Base-by-base conservation (phyloP, 176 grass and related monocot species). In the Avena insularis region DNA sequence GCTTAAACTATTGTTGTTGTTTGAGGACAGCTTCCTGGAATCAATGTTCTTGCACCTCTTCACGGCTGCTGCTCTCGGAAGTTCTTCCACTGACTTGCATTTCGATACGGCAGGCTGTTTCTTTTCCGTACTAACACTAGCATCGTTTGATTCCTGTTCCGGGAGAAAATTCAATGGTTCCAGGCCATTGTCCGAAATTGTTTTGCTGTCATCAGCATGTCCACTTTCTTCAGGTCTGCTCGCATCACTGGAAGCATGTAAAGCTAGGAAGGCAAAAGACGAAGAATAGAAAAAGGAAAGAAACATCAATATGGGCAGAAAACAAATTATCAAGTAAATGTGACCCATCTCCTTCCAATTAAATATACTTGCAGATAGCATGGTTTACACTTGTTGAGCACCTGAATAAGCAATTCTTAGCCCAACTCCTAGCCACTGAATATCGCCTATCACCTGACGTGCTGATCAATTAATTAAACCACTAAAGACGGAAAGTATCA, bases 41-140 rank as follows among this genome's bases (percentile, higher is more conserved):
- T 94, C 92, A 17, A 66, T 74, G 53, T 79, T 94, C 83, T 90
- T 98, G 85, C 71, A 92, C 85, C 89, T 91, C 77, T 91, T 98
- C 49, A 77, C 5, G 6, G 81, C 48, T 61, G 53, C 43, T 84
- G 83, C 74, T 84, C 71, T 88, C 8, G 79, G 80, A 77, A 84
- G 88, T 56, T 94, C 92, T 75, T 91, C 92, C 62, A 86, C 86
- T 15, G 81, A 77, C 90, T 94, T 99, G 87, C 87, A 94, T 92
- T 92, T 96, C 25, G 50, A 89, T 73, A 79, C 55, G 16, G 76
- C 45, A 87, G 72, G 43, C 66, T 86, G 80, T 77, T 90, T 90
- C 66, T 88, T 91, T 78, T 90, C 90, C 76, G 90, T 99, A 56
- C 67, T 83, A 82, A 95, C 71, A 81, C 68, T 88, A 79, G 77